Base-by-base conservation (phyloP, 306 rosid genomes). In the Comarum palustre region DNA sequence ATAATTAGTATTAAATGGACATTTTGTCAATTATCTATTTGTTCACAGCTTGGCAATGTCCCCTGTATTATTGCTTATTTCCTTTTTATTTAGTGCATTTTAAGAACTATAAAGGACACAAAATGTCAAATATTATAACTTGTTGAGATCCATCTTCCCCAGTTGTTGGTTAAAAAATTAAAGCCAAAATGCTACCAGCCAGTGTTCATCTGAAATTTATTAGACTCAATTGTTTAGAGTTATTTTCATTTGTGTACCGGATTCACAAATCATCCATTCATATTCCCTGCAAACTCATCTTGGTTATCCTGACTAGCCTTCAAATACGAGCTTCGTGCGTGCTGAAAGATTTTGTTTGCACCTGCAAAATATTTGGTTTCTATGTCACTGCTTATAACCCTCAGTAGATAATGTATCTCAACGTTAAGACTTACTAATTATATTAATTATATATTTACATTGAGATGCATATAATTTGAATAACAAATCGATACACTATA, bases 11-110 rank as follows among this genome's bases (percentile, higher is more conserved):
- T 29, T 29, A 29, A 29, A 29, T 2, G 31, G 2, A 2, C 31
- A 29, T 29, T 29, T 29, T 29, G n/a, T n/a, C n/a, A n/a, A n/a
- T n/a, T n/a, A n/a, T n/a, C n/a, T n/a, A n/a, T n/a, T n/a, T n/a
- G n/a, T 59, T 59, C n/a, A 59, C 64, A 59, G 64, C 64, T 59
- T 59, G 64, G 61, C 61, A 59, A 29, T 59, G 39, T 59, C 64
- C 64, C 64, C 64, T 59, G 1, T 59, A 59, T 59, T 59, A 59
- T 6, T 59, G 36, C 4, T 1, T 29, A 2, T 4, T 59, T 14
- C 1, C 38, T 59, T 29, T 59, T 29, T 2, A 59, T 29, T 59
- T 5, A 58, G 19, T 58, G 13, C 38, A 43, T 43, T 43, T 12
- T 45, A 13, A 45, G 16, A 13, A 45, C 1, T 13, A 5, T 59